Evolutionary conservation across 257 asterid genomes (phyloP), one percentile per base, ranked within the genome.

Genomic region (Linderniella brevidens): DNA sequence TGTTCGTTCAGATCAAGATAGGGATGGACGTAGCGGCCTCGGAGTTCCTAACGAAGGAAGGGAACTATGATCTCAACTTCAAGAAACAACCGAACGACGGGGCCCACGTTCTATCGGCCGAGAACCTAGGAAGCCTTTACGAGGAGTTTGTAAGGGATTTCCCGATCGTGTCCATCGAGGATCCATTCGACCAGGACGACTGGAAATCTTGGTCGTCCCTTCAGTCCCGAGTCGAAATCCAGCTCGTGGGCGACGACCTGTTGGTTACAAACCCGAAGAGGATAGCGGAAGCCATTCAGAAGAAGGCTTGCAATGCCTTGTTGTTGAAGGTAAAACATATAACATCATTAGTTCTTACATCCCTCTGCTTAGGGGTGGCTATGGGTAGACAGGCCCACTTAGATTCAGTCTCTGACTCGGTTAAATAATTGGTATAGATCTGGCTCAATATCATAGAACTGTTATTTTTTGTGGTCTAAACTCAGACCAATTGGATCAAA

Each of bases 11-110:
- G 98, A 90, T 90, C 59, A 90, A 84, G 66, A 90, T 90, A 17
- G 98, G 98, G 46, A 90, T 85, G 98, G 98, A 90, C 59, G 96
- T 90, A 59, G 98, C 98, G 66, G 98, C 98, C 54, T 90, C 98
- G 13, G 96, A 90, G 67, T 90, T 90, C 66, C 67, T 76, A 55
- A 80, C 87, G 7, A 75, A 81, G 54, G 86, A 84, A 4, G 87
- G 85, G 50, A 90, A 75, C 59, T 90, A 90, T 52, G 98, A 90
- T 58, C 92, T 90, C 51, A 80, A 90, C 68, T 90, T 90, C 73
- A 90, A 90, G 81, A 90, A 90, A 49, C 94, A 84, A 51, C 94
- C 98, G 49, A 88, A 88, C 56, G 96, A 88, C 37, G 98, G 98
- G 59, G 80, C 92, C 58, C 93, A 84, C 55, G 92, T 88, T 53